Percentiles rank a stretch among this genome's conserved stretches.
Conservation (phyloP, 495 filamentous ascomycete species). For the Chlorociboria aeruginascens region DNA sequence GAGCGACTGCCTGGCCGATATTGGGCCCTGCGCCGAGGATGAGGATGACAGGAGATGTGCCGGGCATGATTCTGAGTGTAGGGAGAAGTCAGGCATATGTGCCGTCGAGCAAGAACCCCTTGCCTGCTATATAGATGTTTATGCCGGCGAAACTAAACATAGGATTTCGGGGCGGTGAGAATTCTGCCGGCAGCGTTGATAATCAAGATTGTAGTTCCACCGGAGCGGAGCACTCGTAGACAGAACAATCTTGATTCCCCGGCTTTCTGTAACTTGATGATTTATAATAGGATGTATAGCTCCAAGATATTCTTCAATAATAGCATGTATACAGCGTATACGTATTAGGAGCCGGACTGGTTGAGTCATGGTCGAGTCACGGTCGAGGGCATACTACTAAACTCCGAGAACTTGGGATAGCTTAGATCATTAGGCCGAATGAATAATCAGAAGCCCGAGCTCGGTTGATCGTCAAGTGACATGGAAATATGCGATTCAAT, state of each 20-base stretch:
- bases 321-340: too few relatives aligned
- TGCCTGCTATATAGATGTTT: neutral
- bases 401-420: neutral
- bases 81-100: neutral
- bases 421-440: too few relatives aligned
- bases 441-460: too few relatives aligned
- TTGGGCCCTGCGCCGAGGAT: constrained; percentile 33
- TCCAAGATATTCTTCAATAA: constrained; percentile 1
- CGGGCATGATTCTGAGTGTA: constrained; percentile 2
- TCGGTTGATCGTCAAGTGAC: too few relatives aligned
- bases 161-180: neutral
- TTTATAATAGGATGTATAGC: constrained; percentile 1
- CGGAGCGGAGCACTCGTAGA: neutral
- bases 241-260: neutral
- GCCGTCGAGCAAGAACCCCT: neutral
- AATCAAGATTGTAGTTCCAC: neutral
- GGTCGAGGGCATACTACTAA: neutral
- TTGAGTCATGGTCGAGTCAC: too few relatives aligned
- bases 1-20: constrained; percentile 24
- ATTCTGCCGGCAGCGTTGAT: neutral
- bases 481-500: too few relatives aligned
- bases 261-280: constrained; percentile 1
- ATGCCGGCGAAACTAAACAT: neutral
- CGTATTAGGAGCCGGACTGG: neutral
- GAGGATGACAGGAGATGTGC: constrained; percentile 27